Base-by-base conservation (phyloP, 2,329 filamentous ascomycete genomes). In the Amauroascus verrucosus region DNA sequence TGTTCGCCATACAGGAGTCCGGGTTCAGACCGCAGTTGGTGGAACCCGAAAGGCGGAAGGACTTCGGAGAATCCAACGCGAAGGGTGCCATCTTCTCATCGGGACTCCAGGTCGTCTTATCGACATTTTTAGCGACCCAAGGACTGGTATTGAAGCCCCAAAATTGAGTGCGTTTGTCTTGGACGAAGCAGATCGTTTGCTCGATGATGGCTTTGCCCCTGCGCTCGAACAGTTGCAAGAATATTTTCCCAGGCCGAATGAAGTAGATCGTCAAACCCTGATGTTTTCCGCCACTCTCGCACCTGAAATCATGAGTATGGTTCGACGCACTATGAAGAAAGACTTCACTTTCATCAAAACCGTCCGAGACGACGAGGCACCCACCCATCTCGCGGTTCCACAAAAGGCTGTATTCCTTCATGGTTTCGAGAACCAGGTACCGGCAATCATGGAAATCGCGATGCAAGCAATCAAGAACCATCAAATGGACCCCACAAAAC, bases 201-300 rank as follows among this genome's bases (percentile, higher is more conserved):
- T 85, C 47, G 81, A 86, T 61, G 75, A 80, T 58, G 73, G 86
- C 1, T 91, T 91, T 63, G 75, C 83, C 54, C 74, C 75, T 33
- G 83, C 83, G 53, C 77, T 91, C 48, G 70, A 75, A 48, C 67
- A 79, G 1, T 87, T 91, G 53, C 71, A 81, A 53, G 55, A 65
- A 0, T 64, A 71, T 41, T 77, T 96, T 8, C 91, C 91, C 2
- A 71, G 77, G 45, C 77, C 78, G 6, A 62, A 67, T 0, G 69
- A 82, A 50, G 80, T 84, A 56, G 77, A 85, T 51, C 83, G 91
- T 48, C 93, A 98, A 69, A 96, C 90, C 6, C 81, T 98, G 63
- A 84, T 98, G 70, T 96, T 95, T 69, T 97, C 91, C 13, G 93
- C 93, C 43, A 98, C 93, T 9, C 86, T 98, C 30, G 88, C 91